phyloP scores from a whole-genome alignment of 2,329 filamentous ascomycete species.

The Cladophialophora carrionii region DNA sequence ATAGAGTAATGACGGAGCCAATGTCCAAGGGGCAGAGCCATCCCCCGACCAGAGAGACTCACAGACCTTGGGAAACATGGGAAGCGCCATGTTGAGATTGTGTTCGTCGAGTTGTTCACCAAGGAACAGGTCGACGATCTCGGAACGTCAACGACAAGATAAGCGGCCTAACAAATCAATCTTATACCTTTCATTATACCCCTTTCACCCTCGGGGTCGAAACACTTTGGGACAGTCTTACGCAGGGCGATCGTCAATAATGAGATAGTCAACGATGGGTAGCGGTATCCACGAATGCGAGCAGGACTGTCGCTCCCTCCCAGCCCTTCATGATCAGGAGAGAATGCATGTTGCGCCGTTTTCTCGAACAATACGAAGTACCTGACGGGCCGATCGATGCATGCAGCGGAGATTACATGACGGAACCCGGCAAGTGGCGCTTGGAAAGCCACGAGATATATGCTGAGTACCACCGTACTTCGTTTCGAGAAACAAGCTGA shows the following conservation, averaged over 20 bases:
- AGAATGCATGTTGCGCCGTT: background rate
- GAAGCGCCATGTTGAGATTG: slow-evolving; percentile 11
- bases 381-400: background rate
- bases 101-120: background rate
- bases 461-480: slow-evolving; percentile 1
- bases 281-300: background rate
- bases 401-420: background rate
- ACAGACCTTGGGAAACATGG: slow-evolving; percentile 55
- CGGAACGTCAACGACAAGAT: background rate
- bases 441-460: background rate
- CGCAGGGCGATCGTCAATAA: background rate
- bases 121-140: background rate
- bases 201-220: background rate
- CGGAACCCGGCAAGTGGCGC: background rate
- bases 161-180: background rate
- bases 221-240: background rate
- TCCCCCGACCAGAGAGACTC: slow-evolving; percentile 44
- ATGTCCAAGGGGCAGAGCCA: background rate
- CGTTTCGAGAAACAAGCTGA: too few relatives aligned
- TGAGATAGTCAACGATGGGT: background rate
- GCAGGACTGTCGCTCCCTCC: background rate
- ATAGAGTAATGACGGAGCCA: background rate
- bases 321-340: background rate
- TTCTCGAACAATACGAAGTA: background rate
- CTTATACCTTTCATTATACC: too few relatives aligned